Base-by-base conservation (phyloP, 257 asterid species). In the Solanum medicagineum region DNA sequence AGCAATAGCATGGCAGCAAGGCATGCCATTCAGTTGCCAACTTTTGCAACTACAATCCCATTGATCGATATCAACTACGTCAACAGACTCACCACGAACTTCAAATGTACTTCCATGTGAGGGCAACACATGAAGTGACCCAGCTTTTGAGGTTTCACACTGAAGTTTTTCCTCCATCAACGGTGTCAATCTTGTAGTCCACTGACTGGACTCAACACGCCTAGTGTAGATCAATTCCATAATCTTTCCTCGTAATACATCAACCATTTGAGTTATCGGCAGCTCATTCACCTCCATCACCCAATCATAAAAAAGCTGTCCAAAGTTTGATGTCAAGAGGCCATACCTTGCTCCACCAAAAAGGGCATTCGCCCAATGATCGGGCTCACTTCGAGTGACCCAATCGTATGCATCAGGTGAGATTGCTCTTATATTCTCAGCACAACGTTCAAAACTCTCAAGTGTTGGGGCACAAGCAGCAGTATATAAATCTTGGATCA, bases 181-280 rank as follows among this genome's bases (percentile, higher is more conserved):
- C 42, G 99, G 98, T 60, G 96, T 90, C 86, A 97, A 89, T 84
- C 92, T 92, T 6, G 95, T 92, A 40, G 88, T 87, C 99, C 98
- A 97, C 85, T 94, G 93, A 86, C 89, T 88, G 71, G 98, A 94
- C 66, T 96, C 98, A 63, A 92, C 94, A 22, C 98, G 87, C 16
- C 98, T 93, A 83, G 92, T 88, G 73, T 96, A 95, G 68, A 95
- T 94, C 90, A 94, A 85, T 86, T 96, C 98, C 99, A 96, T 96
- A 83, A 96, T 94, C 92, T 92, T 96, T 20, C 98, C 98, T 47
- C 99, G 92, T 88, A 96, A 84, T 51, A 96, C 98, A 84, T 96
- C 98, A 83, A 96, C 96, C 98, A 96, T 94, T 92, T 96, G 99
- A 42, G 97, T 95, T 89, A 96, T 96, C 80, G 99, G 99, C 90